A percentile compares a stretch with the other conserved stretches of the same genome.
These are phyloP conservation scores for Candida maesae DNA, from an alignment of 805 yeast species.

Conservation along the genomic window DNA sequence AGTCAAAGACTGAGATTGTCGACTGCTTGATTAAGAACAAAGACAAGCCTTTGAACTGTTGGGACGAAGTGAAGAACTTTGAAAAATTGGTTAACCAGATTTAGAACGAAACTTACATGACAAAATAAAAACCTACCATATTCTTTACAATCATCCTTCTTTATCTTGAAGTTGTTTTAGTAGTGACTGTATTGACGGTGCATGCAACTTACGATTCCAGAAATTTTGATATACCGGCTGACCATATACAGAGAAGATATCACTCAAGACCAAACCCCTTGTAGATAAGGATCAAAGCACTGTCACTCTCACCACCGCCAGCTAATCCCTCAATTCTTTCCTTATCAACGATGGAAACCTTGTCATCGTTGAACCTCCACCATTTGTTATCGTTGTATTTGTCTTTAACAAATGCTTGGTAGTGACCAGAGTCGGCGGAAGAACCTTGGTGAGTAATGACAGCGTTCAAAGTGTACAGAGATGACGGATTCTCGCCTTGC, in stretches of 20 bases:
- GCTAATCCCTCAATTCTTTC: constrained; percentile 82
- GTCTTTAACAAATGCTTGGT: constrained; percentile 84
- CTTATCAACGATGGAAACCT: constrained; percentile 70
- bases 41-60: constrained; percentile 72
- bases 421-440: constrained; percentile 96
- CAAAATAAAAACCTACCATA: background rate
- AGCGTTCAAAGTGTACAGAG: constrained; percentile 78
- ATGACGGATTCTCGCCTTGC: constrained; percentile 77
- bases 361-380: constrained; percentile 96
- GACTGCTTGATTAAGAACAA: constrained; percentile 57
- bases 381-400: constrained; percentile 71
- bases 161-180: no score
- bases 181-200: no score
- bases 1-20: constrained; percentile 47
- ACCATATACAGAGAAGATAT: no score
- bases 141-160: constrained; percentile 2
- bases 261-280: constrained; percentile 67
- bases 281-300: constrained; percentile 86
- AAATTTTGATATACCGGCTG: no score
- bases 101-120: background rate
- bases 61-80: constrained; percentile 74
- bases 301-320: constrained; percentile 98
- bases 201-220: no score
- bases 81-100: constrained; percentile 52
- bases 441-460: constrained; percentile 93